Evolutionary conservation across 2,329 filamentous ascomycete species (phyloP).

Genomic region (Cladosporium phlei): DNA sequence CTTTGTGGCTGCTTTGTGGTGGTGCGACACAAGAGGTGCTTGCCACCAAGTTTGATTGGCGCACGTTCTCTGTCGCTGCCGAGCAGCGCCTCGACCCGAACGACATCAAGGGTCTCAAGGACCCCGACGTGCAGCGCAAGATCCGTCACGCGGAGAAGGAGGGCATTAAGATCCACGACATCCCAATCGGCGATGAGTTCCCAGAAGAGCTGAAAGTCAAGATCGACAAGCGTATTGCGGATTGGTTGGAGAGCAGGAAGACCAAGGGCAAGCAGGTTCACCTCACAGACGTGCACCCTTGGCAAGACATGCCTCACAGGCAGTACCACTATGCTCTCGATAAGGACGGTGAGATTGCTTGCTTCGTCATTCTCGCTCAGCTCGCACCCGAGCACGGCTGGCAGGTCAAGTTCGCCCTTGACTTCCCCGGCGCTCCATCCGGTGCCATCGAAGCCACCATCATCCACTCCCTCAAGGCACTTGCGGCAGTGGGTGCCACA

Average conservation of each 20-base stretch:
- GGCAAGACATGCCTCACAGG: slow-evolving; percentile 77
- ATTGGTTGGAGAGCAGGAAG: slow-evolving; percentile 76
- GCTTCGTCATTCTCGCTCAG: slow-evolving; percentile 77
- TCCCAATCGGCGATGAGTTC: slow-evolving; percentile 59
- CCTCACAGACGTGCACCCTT: slow-evolving; percentile 82
- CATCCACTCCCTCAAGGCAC: slow-evolving; percentile 62
- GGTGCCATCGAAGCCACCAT: slow-evolving; percentile 84
- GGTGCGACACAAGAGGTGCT: slow-evolving; percentile 73
- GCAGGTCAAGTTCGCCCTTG: slow-evolving; percentile 94
- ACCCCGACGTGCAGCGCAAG: slow-evolving; percentile 66
- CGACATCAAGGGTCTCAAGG: slow-evolving; percentile 62
- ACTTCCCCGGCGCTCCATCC: slow-evolving; percentile 82
- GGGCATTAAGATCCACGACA: slow-evolving; percentile 73
- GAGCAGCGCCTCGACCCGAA: slow-evolving; percentile 79
- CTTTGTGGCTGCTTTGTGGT: slow-evolving; percentile 86
- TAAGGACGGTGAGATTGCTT: slow-evolving; percentile 64
- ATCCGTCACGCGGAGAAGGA: slow-evolving; percentile 75
- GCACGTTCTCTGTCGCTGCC: slow-evolving; percentile 79
- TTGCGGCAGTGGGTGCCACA: slow-evolving; percentile 55
- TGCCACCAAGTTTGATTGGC: slow-evolving; percentile 76
- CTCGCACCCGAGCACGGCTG: slow-evolving; percentile 77
- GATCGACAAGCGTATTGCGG: slow-evolving; percentile 66
- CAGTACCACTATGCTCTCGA: slow-evolving; percentile 80
- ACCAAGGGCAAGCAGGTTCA: slow-evolving; percentile 70
- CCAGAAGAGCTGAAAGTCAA: slow-evolving; percentile 64